Percentiles rank a stretch among this genome's conserved stretches.
These are phyloP conservation scores for Olyra latifolia DNA, from an alignment of 176 grass and related monocot species.

Conservation along the genomic window DNA sequence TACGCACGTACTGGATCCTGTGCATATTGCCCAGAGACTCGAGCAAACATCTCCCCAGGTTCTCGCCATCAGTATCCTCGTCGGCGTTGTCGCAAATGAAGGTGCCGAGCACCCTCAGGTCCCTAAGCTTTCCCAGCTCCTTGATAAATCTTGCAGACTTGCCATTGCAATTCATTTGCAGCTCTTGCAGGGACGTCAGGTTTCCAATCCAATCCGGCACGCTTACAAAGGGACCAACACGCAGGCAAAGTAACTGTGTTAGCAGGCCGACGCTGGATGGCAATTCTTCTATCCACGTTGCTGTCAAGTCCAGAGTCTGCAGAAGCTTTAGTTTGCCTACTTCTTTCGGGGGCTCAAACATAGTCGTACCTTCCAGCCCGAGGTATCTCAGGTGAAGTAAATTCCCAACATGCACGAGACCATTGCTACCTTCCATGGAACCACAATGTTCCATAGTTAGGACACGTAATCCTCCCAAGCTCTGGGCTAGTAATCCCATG, in stretches of 20 bases:
- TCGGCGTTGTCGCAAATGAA: too few relatives aligned
- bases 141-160: not conserved
- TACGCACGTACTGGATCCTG: not conserved
- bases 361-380: accelerated
- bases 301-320: not conserved
- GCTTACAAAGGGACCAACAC: too few relatives aligned
- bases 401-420: not conserved
- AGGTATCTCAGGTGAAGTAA: not conserved
- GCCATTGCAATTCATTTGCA: accelerated
- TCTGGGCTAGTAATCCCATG: too few relatives aligned
- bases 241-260: not conserved
- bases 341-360: not conserved
- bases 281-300: not conserved
- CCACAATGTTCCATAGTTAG: not conserved
- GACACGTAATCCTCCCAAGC: too few relatives aligned
- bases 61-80: not conserved
- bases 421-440: too few relatives aligned
- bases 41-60: not conserved
- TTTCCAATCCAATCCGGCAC: not conserved
- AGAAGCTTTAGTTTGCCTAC: constrained; percentile 9
- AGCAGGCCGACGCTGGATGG: not conserved
- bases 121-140: not conserved
- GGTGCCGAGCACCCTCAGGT: not conserved
- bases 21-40: not conserved
- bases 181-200: not conserved